Percentiles rank a stretch among this genome's conserved stretches.
These are phyloP conservation scores for Micractinium conductrix DNA, from an alignment of 139 green algal genomes.

Conservation along the genomic window DNA sequence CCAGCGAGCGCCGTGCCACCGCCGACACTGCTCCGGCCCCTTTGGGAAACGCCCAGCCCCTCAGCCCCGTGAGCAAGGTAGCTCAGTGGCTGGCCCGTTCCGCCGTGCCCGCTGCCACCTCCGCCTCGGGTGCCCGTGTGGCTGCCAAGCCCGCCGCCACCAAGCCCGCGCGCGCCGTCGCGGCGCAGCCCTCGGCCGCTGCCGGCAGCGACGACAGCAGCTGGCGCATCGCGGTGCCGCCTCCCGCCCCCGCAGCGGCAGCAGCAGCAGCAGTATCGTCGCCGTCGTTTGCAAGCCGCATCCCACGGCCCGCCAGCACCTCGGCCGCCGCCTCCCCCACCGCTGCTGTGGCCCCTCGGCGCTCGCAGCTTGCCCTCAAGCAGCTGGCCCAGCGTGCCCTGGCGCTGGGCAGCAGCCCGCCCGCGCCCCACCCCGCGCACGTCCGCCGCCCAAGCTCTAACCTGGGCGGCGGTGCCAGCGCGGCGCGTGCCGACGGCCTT, in stretches of 20 bases:
- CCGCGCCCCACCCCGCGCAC: neutral
- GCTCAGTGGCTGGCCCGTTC: too few species aligned
- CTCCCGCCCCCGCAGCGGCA: neutral
- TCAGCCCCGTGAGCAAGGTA: too few species aligned
- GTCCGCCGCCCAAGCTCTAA: neutral
- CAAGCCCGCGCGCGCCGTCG: neutral
- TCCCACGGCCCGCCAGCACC: neutral
- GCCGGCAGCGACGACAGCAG: neutral
- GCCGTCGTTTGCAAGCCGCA: neutral
- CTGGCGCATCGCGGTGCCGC: neutral
- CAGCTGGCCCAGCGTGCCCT: neutral
- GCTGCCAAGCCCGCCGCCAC: too few species aligned
- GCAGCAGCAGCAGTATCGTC: neutral
- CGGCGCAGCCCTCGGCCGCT: neutral
- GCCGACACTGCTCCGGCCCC: too few species aligned
- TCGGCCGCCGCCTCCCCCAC: neutral
- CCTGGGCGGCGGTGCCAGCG: neutral
- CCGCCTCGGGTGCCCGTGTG: slow-evolving; percentile 1
- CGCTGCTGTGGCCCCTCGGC: neutral
- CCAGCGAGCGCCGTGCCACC: too few species aligned
- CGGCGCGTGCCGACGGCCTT: too few species aligned
- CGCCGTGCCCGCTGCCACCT: too few species aligned
- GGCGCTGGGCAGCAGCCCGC: neutral
- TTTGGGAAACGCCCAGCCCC: too few species aligned
- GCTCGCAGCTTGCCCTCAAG: slow-evolving; percentile 5